A percentile compares a stretch with the other conserved stretches of the same genome.
These are phyloP conservation scores for Volvariella volvacea DNA, from an alignment of 1,284 basidiomycete genomes.

Conservation along the genomic window DNA sequence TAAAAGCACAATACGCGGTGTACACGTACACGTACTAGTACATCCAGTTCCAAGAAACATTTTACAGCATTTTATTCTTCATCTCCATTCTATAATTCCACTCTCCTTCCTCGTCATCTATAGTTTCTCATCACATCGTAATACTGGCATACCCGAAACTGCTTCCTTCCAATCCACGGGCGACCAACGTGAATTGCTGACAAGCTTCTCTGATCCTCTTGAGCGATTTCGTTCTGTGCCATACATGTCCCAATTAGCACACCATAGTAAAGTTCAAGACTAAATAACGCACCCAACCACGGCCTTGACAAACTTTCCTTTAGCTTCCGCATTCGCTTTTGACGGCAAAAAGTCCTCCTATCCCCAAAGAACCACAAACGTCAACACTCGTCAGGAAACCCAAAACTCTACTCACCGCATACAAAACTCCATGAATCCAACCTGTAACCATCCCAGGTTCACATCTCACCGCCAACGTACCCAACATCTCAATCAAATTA, in stretches of 20 bases:
- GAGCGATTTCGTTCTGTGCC: conserved; percentile 6
- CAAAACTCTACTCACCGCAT: no score
- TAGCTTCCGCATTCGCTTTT: conserved; percentile 61
- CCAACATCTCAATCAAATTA: conserved; percentile 78
- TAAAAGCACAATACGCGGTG: no score
- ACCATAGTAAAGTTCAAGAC: background rate
- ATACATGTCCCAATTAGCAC: background rate
- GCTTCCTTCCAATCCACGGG: conserved; percentile 8
- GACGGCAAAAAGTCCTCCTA: conserved; percentile 61
- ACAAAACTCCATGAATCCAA: conserved; percentile 72
- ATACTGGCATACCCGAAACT: conserved; percentile 8
- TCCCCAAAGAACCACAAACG: background rate
- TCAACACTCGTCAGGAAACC: conserved; percentile 4
- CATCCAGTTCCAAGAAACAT: no score
- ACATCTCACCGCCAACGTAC: conserved; percentile 44
- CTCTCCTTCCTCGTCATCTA: no score
- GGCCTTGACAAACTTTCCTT: conserved; percentile 71
- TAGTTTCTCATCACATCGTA: conserved; percentile 9
- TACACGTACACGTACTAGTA: no score
- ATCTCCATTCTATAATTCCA: no score
- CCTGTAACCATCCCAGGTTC: conserved; percentile 33
- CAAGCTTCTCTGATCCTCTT: conserved; percentile 8
- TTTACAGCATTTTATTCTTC: no score
- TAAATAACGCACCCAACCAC: conserved; percentile 54
- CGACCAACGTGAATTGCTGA: conserved; percentile 7